Conservation (phyloP, 1,284 basidiomycete genomes). For the Moesziomyces sp. region DNA sequence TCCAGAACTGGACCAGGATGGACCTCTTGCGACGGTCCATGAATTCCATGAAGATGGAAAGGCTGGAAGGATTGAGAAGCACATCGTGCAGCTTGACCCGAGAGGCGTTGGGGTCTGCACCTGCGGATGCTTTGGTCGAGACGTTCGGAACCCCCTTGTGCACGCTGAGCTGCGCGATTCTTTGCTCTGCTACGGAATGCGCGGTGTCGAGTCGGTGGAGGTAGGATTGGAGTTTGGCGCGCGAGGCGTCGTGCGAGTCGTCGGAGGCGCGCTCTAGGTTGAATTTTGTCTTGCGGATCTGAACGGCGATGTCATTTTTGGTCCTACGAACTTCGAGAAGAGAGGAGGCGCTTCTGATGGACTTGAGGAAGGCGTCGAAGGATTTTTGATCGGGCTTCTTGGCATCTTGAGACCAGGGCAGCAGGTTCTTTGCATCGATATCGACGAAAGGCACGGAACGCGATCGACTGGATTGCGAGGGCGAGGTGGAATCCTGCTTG, state of each 20-base stretch:
- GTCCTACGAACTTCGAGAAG: constrained; percentile 52
- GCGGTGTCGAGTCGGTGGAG: constrained; percentile 88
- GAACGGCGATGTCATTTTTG: constrained; percentile 50
- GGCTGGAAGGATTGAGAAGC: constrained; percentile 83
- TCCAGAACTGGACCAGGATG: constrained; percentile 92
- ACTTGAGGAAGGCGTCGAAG: constrained; percentile 44
- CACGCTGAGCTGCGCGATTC: constrained; percentile 79
- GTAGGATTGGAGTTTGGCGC: constrained; percentile 73
- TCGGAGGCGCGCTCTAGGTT: constrained; percentile 37
- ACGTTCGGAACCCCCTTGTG: constrained; percentile 26
- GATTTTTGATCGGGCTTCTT: constrained; percentile 44
- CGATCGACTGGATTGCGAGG: constrained; percentile 9
- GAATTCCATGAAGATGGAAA: constrained; percentile 96
- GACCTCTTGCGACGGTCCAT: constrained; percentile 90
- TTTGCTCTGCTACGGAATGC: constrained; percentile 83
- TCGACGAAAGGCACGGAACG: constrained; percentile 17
- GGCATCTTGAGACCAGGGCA: constrained; percentile 27
- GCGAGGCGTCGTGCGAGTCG: constrained; percentile 16
- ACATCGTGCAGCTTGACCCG: constrained; percentile 71
- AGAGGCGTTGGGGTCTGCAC: constrained; percentile 40
- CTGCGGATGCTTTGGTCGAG: constrained; percentile 34
- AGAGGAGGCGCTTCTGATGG: constrained; percentile 33
- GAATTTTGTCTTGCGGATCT: constrained; percentile 54
- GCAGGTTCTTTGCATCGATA: constrained; percentile 22
- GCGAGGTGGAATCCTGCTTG: constrained; percentile 51